Conservation (phyloP, 164 flowering plant species). For the Tetracentron sinense region DNA sequence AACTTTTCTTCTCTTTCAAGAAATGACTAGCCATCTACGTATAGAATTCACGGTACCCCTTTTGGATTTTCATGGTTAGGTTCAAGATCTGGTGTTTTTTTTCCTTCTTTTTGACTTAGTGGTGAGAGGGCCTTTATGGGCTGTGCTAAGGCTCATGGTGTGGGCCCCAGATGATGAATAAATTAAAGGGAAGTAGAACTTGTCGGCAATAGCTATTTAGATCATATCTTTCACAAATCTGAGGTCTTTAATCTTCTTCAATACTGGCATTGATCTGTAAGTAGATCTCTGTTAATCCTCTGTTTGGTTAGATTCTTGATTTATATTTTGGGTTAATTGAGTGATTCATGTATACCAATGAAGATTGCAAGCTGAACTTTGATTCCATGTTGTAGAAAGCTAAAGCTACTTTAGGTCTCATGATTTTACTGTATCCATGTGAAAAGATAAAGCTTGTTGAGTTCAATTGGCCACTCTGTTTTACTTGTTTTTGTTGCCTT, state of each 20-base stretch:
- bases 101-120: constrained; percentile 17
- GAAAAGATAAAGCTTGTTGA: too few species aligned
- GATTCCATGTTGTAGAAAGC: too few species aligned
- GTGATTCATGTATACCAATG: neutral
- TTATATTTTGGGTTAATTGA: neutral
- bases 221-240: neutral
- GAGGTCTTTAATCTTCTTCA: too few species aligned
- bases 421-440: too few species aligned
- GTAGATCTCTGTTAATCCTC: neutral
- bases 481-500: neutral
- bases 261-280: neutral
- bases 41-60: constrained; percentile 1
- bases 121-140: constrained; percentile 18
- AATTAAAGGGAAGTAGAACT: neutral
- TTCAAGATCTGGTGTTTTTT: constrained; percentile 1
- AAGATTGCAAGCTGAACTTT: too few species aligned
- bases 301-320: constrained; percentile 1
- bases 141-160: neutral
- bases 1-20: constrained; percentile 16
- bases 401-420: too few species aligned
- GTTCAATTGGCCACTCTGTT: neutral
- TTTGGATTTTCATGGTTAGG: constrained; percentile 13
- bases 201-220: neutral
- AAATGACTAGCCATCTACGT: constrained; percentile 6
- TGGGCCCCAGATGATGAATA: neutral